Evolutionary conservation across 2,329 filamentous ascomycete species (phyloP), one percentile per base, ranked within the genome.

Genomic region (Zasmidium angulare): DNA sequence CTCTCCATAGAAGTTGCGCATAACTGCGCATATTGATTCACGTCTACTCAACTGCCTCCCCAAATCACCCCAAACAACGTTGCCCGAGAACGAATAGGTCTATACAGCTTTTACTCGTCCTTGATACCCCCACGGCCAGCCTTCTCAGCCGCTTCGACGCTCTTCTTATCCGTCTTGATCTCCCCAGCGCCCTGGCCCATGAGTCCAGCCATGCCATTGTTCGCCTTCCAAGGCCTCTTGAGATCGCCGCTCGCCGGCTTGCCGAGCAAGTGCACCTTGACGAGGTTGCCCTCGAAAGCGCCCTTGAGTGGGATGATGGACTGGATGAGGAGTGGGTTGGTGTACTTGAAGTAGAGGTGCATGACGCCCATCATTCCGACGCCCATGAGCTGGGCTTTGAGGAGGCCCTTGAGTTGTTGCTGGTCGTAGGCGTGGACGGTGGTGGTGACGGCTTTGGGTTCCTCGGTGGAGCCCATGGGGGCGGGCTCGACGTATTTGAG

Each of bases 261-360:
- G 72, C 93, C 93, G 66, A 93, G 89, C 65, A 99, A 69, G 80
- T 98, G 90, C 73, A 99, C 93, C 86, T 98, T 97, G 83, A 95
- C 86, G 71, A 97, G 82, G 84, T 97, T 98, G 80, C 89, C 85
- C 84, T 99, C 95, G 78, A 99, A 85, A 49, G 92, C 93, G 75
- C 89, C 85, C 88, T 99, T 99, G 78, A 98, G 83, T 31, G 95
- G 95, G 74, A 99, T 95, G 81, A 99, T 96, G 77, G 90, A 96
- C 86, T 99, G 95, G 81, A 99, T 96, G 72, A 97, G 83, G 53
- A 99, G 90, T 46, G 95, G 95, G 87, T 98, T 99, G 81, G 93
- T 98, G 88, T 98, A 99, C 78, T 97, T 93, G 84, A 99, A 90
- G 87, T 98, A 99, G 63, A 99, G 68, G 82, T 99, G 95, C 93